Evolutionary conservation across 257 asterid genomes (phyloP).

Genomic region (Nicotiana noctiflora): DNA sequence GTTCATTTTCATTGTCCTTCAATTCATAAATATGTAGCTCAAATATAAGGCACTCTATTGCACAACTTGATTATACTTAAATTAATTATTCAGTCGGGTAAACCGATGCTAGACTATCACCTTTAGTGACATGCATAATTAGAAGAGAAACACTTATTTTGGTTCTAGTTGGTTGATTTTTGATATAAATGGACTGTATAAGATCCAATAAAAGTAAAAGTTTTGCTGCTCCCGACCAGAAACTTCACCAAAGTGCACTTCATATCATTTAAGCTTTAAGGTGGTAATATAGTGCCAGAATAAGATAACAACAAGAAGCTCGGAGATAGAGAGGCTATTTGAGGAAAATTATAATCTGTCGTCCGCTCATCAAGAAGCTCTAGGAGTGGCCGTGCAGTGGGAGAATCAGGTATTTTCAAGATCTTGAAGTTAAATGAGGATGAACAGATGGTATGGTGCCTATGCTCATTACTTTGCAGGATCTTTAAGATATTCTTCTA

Average conservation of each 20-base stretch:
- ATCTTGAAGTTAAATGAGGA: background rate
- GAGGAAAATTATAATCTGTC: slow-evolving; percentile 79
- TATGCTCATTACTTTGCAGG: background rate
- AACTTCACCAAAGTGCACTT: background rate
- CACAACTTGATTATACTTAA: background rate
- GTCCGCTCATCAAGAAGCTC: slow-evolving; percentile 77
- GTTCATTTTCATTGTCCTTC: background rate
- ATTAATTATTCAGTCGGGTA: background rate
- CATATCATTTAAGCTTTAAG: background rate
- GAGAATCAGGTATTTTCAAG: slow-evolving; percentile 66
- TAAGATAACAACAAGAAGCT: background rate
- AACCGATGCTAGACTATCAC: background rate
- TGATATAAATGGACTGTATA: background rate
- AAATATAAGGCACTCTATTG: background rate
- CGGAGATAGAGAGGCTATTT: slow-evolving; percentile 85
- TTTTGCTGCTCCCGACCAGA: background rate
- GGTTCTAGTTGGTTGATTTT: background rate
- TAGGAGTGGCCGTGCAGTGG: slow-evolving; percentile 65
- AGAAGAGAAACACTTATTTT: background rate
- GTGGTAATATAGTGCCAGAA: background rate
- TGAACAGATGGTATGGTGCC: background rate
- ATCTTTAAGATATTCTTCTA: background rate
- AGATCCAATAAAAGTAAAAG: background rate
- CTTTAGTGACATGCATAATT: background rate
- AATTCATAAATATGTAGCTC: background rate